phyloP scores from a whole-genome alignment of 2,329 filamentous ascomycete species.

The Colletotrichum sp. region DNA sequence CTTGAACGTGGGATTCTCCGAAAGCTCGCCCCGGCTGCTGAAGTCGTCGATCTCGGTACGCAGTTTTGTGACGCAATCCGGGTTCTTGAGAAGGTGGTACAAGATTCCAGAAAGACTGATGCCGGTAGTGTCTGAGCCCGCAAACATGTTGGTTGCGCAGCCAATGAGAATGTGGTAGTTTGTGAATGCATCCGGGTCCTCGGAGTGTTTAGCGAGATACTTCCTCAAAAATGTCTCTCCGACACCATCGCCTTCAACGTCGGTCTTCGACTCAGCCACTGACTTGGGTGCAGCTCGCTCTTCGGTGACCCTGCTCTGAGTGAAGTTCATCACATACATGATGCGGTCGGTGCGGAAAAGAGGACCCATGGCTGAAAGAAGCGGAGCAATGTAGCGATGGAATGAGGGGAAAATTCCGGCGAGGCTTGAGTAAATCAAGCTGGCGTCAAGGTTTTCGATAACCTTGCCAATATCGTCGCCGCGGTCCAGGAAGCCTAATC shows the following conservation, averaged over 20 bases:
- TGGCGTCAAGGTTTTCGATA: constrained; percentile 41
- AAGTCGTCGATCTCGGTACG: constrained; percentile 27
- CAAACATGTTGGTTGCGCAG: constrained; percentile 38
- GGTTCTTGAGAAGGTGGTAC: constrained; percentile 45
- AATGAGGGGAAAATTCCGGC: constrained; percentile 46
- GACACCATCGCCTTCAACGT: constrained; percentile 23
- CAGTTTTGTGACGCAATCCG: constrained; percentile 24
- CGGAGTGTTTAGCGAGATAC: constrained; percentile 41
- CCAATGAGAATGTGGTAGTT: constrained; percentile 35
- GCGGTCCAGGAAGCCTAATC: constrained; percentile 49
- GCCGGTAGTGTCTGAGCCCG: constrained; percentile 51
- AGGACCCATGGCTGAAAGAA: constrained; percentile 31
- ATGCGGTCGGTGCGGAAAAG: constrained; percentile 18
- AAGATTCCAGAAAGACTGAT: constrained; percentile 50
- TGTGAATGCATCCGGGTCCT: constrained; percentile 46
- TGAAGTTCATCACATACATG: constrained; percentile 31
- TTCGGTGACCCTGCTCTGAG: constrained; percentile 34
- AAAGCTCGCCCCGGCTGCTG: constrained; percentile 14
- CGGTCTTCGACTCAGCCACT: constrained; percentile 12
- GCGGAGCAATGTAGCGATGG: constrained; percentile 37
- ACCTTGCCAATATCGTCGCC: constrained; percentile 50
- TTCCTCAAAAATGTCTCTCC: constrained; percentile 44
- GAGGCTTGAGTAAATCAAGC: constrained; percentile 40
- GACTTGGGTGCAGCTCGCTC: constrained; percentile 21
- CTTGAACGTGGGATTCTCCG: constrained; percentile 33